Conservation (phyloP, 2,329 filamentous ascomycete species). For the Epichloe festucae region DNA sequence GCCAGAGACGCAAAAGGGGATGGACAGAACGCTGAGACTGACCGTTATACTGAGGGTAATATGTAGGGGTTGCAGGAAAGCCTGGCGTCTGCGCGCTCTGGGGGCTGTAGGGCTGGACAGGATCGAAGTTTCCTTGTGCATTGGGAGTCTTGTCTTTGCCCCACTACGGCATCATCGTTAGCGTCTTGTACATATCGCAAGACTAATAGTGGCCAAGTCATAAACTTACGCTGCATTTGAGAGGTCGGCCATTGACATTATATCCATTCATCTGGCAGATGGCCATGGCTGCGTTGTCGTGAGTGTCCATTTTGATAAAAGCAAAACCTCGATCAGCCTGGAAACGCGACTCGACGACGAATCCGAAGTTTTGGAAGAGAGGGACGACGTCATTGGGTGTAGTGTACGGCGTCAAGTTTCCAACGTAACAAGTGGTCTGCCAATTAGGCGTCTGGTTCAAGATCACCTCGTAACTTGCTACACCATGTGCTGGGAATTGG, state of each 20-base stretch:
- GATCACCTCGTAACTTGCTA: conserved; percentile 97
- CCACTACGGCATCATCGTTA: conserved; percentile 49
- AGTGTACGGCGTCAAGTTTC: conserved; percentile 94
- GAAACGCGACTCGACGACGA: conserved; percentile 93
- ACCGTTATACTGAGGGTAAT: conserved; percentile 91
- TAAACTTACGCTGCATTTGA: conserved; percentile 92
- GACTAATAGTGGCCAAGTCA: conserved; percentile 12
- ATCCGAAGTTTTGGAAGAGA: conserved; percentile 96
- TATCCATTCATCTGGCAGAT: conserved; percentile 98
- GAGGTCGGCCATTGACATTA: conserved; percentile 88
- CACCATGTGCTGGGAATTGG: conserved; percentile 92
- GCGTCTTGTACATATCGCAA: not conserved
- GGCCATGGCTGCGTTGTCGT: conserved; percentile 95
- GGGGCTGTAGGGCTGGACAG: conserved; percentile 56
- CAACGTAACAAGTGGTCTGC: conserved; percentile 98
- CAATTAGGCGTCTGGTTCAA: conserved; percentile 88
- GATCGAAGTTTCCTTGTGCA: conserved; percentile 53
- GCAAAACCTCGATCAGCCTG: conserved; percentile 96
- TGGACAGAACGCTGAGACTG: conserved; percentile 23
- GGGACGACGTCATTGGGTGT: conserved; percentile 95
- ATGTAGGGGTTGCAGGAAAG: conserved; percentile 70
- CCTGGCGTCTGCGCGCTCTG: conserved; percentile 60
- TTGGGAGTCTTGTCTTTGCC: conserved; percentile 95
- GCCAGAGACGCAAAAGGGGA: not conserved
- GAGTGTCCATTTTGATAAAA: conserved; percentile 98